Percentiles rank a stretch among this genome's conserved stretches.
Evolutionary conservation across 2,329 filamentous ascomycete species (phyloP).

Genomic region (Tricladium varicosporioides): DNA sequence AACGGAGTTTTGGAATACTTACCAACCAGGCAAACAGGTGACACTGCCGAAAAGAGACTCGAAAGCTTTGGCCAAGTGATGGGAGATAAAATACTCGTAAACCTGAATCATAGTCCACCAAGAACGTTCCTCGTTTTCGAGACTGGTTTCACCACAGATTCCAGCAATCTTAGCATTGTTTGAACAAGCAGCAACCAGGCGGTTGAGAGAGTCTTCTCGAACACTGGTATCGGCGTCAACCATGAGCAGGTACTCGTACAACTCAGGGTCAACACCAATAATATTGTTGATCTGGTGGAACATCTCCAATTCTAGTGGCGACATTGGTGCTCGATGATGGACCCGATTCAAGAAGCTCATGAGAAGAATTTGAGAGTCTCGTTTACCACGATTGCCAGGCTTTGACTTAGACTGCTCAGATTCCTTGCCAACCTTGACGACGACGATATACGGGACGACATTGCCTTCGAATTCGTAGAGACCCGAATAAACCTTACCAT

Average conservation of each 20-base stretch:
- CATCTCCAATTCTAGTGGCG: conserved; percentile 92
- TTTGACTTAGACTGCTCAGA: conserved; percentile 89
- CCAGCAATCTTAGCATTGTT: conserved; percentile 95
- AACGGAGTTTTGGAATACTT: too few species aligned
- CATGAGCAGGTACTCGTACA: conserved; percentile 97
- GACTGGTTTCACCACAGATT: conserved; percentile 93
- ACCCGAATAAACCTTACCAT: conserved; percentile 97
- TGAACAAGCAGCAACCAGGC: conserved; percentile 86
- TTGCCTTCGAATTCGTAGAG: conserved; percentile 97
- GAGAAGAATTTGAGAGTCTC: conserved; percentile 92
- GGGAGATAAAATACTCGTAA: conserved; percentile 99
- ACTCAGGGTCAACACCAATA: conserved; percentile 93
- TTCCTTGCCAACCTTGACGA: conserved; percentile 97
- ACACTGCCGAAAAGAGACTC: conserved; percentile 97
- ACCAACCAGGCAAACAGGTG: conserved; percentile 99
- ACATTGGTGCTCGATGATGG: conserved; percentile 92
- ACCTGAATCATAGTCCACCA: conserved; percentile 99
- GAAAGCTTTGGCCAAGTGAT: conserved; percentile 94
- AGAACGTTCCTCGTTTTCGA: conserved; percentile 91
- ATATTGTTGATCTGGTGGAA: conserved; percentile 99
- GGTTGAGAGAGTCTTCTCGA: conserved; percentile 85
- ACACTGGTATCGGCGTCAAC: conserved; percentile 97
- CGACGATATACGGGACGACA: conserved; percentile 91
- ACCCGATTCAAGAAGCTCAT: conserved; percentile 99
- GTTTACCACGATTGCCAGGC: conserved; percentile 96